Base-by-base conservation (phyloP, 2,329 filamentous ascomycete species). In the Helotiales sp. region DNA sequence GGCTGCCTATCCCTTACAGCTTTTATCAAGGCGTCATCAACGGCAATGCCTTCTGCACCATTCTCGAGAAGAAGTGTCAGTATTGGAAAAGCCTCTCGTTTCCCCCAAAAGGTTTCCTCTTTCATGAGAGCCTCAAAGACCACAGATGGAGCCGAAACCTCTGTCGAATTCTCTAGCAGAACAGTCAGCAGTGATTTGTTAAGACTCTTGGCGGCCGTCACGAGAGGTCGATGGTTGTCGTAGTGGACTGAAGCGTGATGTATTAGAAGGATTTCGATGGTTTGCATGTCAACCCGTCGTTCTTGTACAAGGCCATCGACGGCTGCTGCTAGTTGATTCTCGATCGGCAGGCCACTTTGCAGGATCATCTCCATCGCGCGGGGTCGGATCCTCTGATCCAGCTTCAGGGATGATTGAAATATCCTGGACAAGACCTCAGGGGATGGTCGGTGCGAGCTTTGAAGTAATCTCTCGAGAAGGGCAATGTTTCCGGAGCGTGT, bases 261-360 rank as follows among this genome's bases (percentile, higher is more conserved):
- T n/a, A 34, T 0, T 61, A 70, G 1, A 68, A 64, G 10, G 75
- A 73, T 6, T 73, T 74, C 1, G 73, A 74, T 1, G 71, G 69
- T 0, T 71, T 72, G 53, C 83, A 84, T 0, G 75, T 75, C 27
- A 75, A 73, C 8, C 68, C 67, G 54, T 84, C 82, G 0, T 74
- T 73, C 46, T 73, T 71, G 7, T 74, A 63, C 76, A 34, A 62
- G 52, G 19, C n/a, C n/a, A 47, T 57, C 52, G 15, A 63, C 52
- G 3, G 61, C 57, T 34, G 54, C 51, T 24, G 49, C 58, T 8
- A 60, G 46, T 52, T 55, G 58, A 46, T 44, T 29, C 12, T 49
- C 34, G 2, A 82, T 71, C 27, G 83, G 77, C 4, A 76, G 67
- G 22, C 40, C 27, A 27, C 51, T 51, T 34, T 58, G 44, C 2